Evolutionary conservation across 2,329 filamentous ascomycete genomes (phyloP), one percentile per base, ranked within the genome.

Genomic region (Aspergillus fumigatus): DNA sequence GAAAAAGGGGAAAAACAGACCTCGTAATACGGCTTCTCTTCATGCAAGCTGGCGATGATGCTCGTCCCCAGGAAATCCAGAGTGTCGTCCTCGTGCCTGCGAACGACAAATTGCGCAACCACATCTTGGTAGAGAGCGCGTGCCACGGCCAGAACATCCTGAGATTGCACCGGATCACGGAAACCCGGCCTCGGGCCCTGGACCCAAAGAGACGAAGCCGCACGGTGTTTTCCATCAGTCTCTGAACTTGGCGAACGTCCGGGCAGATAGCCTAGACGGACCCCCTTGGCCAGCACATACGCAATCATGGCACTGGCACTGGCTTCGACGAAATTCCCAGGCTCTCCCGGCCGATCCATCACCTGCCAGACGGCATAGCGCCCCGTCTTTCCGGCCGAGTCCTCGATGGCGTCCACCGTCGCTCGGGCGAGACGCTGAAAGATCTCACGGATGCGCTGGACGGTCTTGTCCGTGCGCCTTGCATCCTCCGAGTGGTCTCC

Each of bases 351-450:
- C n/a, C 9, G 48, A 27, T 50, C 48, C 23, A 50, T 38, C 10
- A 50, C 48, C 27, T 50, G 48, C 48, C 48, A 50, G 35, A 50
- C 35, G n/a, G 27, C 48, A 50, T 50, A 32, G 26, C 48, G 27
- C 4, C 48, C 48, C 10, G 48, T 38, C 17, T 38, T 38, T 11
- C 6, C 19, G 8, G 14, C 48, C 3, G 48, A 50, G n/a, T 50
- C 11, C 10, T 50, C 10, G 27, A 50, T n/a, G 5, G 27, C 29
- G 3, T 50, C 27, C 14, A 38, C 27, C 4, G 35, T 35, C 11
- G 27, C 48, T 14, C n/a, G 26, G 3, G 23, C 10, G n/a, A 50
- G 48, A 21, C 8, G n/a, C 48, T 50, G 27, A 7, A 45, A 45
- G 19, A 45, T 45, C 3, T 45, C 41, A 3, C 25, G 41, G 19